Conservation (phyloP, 331 rosid species). For the Pyracantha coccinea region DNA sequence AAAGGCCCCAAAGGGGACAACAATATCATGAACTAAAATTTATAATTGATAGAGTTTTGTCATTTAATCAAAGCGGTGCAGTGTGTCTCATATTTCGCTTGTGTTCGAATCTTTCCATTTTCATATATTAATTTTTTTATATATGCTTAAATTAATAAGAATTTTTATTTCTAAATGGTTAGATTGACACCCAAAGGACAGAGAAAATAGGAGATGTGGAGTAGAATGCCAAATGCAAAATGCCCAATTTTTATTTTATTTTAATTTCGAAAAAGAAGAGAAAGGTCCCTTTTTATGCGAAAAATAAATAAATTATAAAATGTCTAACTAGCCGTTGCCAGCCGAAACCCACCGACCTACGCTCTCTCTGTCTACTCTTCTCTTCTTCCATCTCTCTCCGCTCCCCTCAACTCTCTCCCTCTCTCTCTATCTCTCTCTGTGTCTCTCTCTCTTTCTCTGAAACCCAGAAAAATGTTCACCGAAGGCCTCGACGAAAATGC, state of each 20-base stretch:
- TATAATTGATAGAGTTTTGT: no score
- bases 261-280: neutral
- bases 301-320: neutral
- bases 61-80: no score
- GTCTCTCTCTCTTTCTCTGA: neutral
- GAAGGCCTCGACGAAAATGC: conserved; percentile 92
- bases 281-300: neutral
- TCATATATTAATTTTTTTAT: no score
- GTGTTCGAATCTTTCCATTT: no score
- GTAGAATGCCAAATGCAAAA: neutral
- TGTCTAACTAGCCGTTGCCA: conserved; percentile 57
- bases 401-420: neutral
- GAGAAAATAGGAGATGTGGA: no score
- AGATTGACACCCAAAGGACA: no score
- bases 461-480: conserved; percentile 50
- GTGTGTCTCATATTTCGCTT: no score
- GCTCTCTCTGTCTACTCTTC: neutral
- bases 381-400: neutral
- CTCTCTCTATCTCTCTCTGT: neutral
- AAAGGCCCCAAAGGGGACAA: no score
- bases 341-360: neutral
- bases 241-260: neutral
- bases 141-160: no score
- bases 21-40: no score
- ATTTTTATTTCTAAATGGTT: no score